These are phyloP conservation scores for Fusarium nodosum DNA, from an alignment of 2,329 filamentous ascomycete species.

Conservation along the genomic window DNA sequence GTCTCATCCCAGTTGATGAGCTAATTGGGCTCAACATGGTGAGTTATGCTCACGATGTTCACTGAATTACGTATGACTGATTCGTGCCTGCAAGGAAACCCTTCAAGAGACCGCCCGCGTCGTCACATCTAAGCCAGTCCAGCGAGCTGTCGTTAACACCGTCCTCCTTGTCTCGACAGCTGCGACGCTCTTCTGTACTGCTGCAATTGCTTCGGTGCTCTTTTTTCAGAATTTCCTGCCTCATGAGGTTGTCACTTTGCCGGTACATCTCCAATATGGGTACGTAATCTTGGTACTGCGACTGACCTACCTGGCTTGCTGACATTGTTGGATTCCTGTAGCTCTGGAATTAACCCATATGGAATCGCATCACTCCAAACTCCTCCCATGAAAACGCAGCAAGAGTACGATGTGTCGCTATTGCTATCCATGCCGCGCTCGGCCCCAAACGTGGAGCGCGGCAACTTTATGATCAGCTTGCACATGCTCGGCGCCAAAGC, in stretches of 20 bases:
- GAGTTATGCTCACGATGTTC: conserved; percentile 3
- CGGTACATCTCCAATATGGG: conserved; percentile 72
- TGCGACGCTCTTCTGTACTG: conserved; percentile 61
- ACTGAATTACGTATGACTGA: conserved; percentile 12
- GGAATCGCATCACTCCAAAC: conserved; percentile 62
- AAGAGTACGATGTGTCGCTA: conserved; percentile 88
- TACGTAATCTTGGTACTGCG: conserved; percentile 54
- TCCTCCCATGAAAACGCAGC: conserved; percentile 73
- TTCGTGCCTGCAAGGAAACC: conserved; percentile 49
- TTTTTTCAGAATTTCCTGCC: conserved; percentile 71
- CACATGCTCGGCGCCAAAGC: conserved; percentile 70
- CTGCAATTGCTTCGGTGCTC: conserved; percentile 63
- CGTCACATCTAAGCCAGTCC: conserved; percentile 65
- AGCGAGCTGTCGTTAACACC: conserved; percentile 63
- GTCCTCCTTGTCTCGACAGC: conserved; percentile 61
- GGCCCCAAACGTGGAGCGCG: conserved; percentile 77
- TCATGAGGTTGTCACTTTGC: conserved; percentile 65
- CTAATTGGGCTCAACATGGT: conserved; percentile 39
- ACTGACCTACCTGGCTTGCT: conserved; percentile 16
- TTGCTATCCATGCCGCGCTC: conserved; percentile 83
- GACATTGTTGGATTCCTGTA: conserved; percentile 44
- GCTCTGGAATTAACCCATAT: conserved; percentile 66
- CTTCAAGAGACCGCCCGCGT: conserved; percentile 55
- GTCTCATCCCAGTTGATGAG: conserved; percentile 19
- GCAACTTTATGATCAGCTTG: conserved; percentile 96